These are phyloP conservation scores for Dictyostelium purpureum DNA, from an alignment of 78 protist genomes.

Conservation along the genomic window DNA sequence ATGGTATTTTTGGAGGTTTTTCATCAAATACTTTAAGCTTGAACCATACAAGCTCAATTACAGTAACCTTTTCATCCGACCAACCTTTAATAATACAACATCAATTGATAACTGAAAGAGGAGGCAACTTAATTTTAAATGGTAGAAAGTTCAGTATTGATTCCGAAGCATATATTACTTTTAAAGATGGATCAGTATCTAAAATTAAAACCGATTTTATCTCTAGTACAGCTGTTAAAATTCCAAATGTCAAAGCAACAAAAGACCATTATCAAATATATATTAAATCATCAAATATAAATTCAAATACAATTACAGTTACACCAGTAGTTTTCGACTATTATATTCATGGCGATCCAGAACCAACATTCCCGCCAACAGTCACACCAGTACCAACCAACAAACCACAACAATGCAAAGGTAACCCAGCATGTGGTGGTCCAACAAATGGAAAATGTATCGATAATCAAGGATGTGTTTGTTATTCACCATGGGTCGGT, in stretches of 20 bases:
- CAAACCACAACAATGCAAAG: not conserved
- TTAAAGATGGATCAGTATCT: too few species aligned
- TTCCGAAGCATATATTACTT: too few species aligned
- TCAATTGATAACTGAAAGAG: not conserved
- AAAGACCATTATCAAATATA: too few species aligned
- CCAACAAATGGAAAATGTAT: not conserved
- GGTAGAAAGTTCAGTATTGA: too few species aligned
- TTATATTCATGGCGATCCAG: too few species aligned
- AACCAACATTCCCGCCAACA: not conserved
- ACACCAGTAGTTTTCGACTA: too few species aligned
- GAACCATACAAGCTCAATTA: too few species aligned
- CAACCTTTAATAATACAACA: not conserved
- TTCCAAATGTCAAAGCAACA: too few species aligned
- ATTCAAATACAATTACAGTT: too few species aligned
- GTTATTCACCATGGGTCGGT: conserved; percentile 6
- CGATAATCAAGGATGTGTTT: not conserved
- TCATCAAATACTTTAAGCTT: not conserved
- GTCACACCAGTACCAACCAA: not conserved
- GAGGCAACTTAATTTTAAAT: not conserved
- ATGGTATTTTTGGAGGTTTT: not conserved
- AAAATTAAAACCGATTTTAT: too few species aligned
- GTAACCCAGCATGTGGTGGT: conserved; percentile 14
- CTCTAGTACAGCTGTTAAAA: too few species aligned
- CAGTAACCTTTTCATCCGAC: not conserved
- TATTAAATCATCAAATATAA: too few species aligned